phyloP scores from a whole-genome alignment of 176 grass and related monocot genomes.

The Poa annua region DNA sequence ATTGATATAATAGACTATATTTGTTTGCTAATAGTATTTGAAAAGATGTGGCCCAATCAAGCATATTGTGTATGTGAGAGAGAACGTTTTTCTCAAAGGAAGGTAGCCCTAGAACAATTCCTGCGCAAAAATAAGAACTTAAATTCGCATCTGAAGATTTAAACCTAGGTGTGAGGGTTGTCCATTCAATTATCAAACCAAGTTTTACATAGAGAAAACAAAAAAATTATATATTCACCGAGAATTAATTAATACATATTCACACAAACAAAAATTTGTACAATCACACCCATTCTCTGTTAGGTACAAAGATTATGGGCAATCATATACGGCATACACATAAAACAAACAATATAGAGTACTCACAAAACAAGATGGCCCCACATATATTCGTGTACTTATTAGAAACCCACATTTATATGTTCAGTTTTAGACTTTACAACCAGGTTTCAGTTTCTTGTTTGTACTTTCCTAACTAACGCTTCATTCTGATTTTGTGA shows the following conservation, averaged over 20 bases:
- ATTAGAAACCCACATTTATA: neutral
- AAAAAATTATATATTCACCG: neutral
- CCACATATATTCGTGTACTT: neutral
- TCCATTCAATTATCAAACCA: neutral
- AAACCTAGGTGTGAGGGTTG: neutral
- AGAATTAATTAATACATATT: neutral
- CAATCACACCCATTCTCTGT: neutral
- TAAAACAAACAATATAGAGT: neutral
- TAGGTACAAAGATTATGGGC: neutral
- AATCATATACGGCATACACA: neutral
- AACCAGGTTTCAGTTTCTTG: constrained; percentile 1
- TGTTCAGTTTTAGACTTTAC: neutral
- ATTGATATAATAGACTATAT: neutral
- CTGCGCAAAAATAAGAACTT: neutral
- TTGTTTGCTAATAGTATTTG: neutral
- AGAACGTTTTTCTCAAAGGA: neutral
- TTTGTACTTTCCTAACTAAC: neutral
- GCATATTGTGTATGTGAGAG: neutral
- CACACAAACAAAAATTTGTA: neutral
- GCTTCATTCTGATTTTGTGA: neutral
- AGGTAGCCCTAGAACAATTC: neutral
- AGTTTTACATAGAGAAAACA: neutral
- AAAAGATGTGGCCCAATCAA: neutral
- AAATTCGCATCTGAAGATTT: neutral
- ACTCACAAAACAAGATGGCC: too few species aligned